Percentiles rank a stretch among this genome's conserved stretches.
Evolutionary conservation across 164 flowering plant species (phyloP).

Genomic region (Echeveria elegans): DNA sequence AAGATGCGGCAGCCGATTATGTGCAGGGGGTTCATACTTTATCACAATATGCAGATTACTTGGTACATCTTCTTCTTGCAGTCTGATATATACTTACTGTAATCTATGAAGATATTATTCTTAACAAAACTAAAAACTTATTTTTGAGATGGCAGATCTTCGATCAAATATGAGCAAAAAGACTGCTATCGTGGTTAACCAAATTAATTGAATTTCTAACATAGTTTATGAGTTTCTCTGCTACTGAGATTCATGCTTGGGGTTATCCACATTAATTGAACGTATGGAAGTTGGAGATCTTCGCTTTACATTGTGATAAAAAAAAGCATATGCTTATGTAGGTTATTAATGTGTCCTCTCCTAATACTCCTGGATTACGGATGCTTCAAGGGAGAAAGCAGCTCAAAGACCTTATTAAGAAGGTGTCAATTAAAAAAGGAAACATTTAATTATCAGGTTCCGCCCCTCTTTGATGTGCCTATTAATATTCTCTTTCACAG

Average conservation of each 20-base stretch:
- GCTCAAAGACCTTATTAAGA: conserved; percentile 88
- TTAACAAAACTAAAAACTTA: not conserved
- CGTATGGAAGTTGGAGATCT: not conserved
- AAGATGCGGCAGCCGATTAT: conserved; percentile 95
- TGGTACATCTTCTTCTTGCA: conserved; percentile 50
- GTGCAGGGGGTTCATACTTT: conserved; percentile 96
- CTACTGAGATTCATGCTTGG: not conserved
- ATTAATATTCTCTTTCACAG: conserved; percentile 21
- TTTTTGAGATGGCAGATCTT: too few relatives aligned
- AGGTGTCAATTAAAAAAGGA: conserved; percentile 32
- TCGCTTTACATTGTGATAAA: not conserved
- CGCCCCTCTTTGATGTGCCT: not conserved
- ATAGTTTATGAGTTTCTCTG: not conserved
- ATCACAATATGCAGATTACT: conserved; percentile 96
- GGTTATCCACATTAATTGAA: not conserved
- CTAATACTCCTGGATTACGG: conserved; percentile 96
- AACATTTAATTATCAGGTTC: not conserved
- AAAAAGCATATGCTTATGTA: conserved; percentile 14
- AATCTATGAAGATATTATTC: not conserved
- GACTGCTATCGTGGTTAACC: not conserved
- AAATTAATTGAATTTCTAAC: too few relatives aligned
- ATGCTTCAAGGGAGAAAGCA: conserved; percentile 96
- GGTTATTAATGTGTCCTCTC: conserved; percentile 97
- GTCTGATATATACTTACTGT: not conserved
- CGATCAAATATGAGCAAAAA: not conserved